Base-by-base conservation (phyloP, 192 early-diverging fungal genomes). In the Endogone sp. region DNA sequence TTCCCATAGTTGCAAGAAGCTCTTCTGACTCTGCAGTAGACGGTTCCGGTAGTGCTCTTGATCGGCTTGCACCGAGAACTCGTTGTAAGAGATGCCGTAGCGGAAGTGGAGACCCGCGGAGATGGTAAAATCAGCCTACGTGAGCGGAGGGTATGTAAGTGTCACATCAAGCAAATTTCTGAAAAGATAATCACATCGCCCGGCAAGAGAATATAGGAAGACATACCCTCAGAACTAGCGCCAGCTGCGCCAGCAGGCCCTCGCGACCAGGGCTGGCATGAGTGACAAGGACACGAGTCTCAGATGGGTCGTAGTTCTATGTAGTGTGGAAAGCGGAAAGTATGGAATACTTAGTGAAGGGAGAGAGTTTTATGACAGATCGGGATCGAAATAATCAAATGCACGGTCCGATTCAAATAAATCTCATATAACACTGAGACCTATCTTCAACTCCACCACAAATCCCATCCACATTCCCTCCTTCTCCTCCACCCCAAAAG, bases 21-120 rank as follows among this genome's bases (percentile, higher is more conserved):
- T 68, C 71, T 81, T 80, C 64, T 83, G 82, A 3, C 84, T 79
- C 60, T 79, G 77, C 31, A 78, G 61, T 27, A 87, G 32, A 62
- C 83, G 81, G 28, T 78, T 77, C 44, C 81, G 66, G 70, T 81
- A 87, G 56, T 75, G 73, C 56, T 85, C 86, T 67, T 84, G 82
- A 28, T 83, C 80, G 28, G 71, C 70, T 56, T 83, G 84, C 49
- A 82, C 79, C 23, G 84, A 71, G 75, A 85, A 87, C 58, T 87
- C 86, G 62, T 87, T 87, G 63, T 85, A 87, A 9, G 82, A 81
- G 64, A 87, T 85, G 9, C 81, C 80, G 54, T 87, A 87, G 24
- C 86, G 80, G 69, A 87, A 87, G 63, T 87, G 86, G 64, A 87
- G 72, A 30, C 86, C 86, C 16, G 84, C 86, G 24, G 86, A 87